These are phyloP conservation scores for Zygosaccharomyces sapae DNA, from an alignment of 1,139 yeast species.

Conservation along the genomic window DNA sequence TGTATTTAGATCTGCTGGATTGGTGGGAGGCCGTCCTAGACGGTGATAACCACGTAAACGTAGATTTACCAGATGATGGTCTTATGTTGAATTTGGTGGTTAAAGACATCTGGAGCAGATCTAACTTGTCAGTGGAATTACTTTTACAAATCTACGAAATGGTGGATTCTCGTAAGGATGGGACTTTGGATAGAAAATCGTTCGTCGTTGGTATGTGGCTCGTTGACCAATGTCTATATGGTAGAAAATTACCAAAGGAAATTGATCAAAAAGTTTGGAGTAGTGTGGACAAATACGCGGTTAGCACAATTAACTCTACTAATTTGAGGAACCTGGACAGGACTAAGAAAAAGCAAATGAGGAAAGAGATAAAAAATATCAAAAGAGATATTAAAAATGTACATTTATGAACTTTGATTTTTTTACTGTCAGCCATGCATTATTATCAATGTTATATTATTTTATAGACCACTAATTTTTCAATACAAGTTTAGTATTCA, in stretches of 20 bases:
- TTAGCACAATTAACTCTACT: conserved; percentile 31
- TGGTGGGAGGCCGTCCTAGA: conserved; percentile 33
- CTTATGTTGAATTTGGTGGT: conserved; percentile 52
- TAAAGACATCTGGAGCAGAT: conserved; percentile 72
- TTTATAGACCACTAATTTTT: background rate
- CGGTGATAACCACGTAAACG: conserved; percentile 22
- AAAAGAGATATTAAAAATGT: conserved; percentile 27
- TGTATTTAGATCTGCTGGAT: conserved; percentile 45
- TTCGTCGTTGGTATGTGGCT: conserved; percentile 95
- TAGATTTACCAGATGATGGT: conserved; percentile 41
- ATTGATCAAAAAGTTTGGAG: conserved; percentile 61
- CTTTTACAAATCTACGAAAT: conserved; percentile 70
- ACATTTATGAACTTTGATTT: background rate
- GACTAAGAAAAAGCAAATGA: conserved; percentile 32
- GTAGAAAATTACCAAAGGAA: conserved; percentile 74
- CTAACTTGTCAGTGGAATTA: conserved; percentile 61
- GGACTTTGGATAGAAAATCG: conserved; percentile 72
- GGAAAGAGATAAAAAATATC: conserved; percentile 33
- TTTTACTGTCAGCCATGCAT: background rate
- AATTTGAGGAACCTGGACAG: conserved; percentile 27
- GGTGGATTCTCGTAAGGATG: conserved; percentile 73
- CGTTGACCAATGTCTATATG: conserved; percentile 92
- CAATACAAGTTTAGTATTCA: no score
- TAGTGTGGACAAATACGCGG: conserved; percentile 47
- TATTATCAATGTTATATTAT: background rate